phyloP scores from a whole-genome alignment of 2,329 filamentous ascomycete genomes.

The Tolypocladium amazonense region DNA sequence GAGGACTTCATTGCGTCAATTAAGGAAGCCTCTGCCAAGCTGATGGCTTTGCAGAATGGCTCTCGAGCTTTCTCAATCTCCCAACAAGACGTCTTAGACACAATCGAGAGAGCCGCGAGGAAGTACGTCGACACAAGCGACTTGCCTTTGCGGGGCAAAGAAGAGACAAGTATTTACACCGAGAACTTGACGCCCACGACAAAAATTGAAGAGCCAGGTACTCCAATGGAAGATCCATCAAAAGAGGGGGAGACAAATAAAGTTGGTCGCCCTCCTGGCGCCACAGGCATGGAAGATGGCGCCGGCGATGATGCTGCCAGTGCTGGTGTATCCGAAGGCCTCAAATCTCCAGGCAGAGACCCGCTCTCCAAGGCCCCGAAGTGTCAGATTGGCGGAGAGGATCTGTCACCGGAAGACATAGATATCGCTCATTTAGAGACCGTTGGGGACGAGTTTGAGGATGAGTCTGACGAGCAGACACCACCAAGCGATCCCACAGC shows the following conservation, averaged over 20 bases:
- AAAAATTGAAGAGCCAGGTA: neutral
- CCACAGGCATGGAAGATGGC: neutral
- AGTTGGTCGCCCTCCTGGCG: neutral
- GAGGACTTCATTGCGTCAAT: slow-evolving; percentile 22
- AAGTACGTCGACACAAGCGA: slow-evolving; percentile 35
- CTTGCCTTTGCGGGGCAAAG: slow-evolving; percentile 3
- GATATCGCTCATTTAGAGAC: slow-evolving; percentile 30
- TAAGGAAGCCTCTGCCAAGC: slow-evolving; percentile 27
- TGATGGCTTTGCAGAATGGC: slow-evolving; percentile 31
- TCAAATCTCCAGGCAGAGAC: neutral
- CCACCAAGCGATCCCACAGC: neutral
- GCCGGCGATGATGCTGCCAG: neutral
- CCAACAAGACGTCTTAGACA: slow-evolving; percentile 37
- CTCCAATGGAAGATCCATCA: neutral
- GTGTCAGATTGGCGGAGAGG: slow-evolving; percentile 4
- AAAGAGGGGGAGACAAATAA: neutral
- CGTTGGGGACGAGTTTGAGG: slow-evolving; percentile 14
- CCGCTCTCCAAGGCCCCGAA: neutral
- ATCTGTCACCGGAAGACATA: slow-evolving; percentile 35
- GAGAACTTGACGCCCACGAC: neutral
- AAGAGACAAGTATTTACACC: neutral
- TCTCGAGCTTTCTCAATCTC: slow-evolving; percentile 19
- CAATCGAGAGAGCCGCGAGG: slow-evolving; percentile 38
- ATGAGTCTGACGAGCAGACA: slow-evolving; percentile 11
- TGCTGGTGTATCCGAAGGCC: neutral